Evolutionary conservation across 169 alveolate genomes (phyloP).

Genomic region (Cyclospora cayetanensis): DNA sequence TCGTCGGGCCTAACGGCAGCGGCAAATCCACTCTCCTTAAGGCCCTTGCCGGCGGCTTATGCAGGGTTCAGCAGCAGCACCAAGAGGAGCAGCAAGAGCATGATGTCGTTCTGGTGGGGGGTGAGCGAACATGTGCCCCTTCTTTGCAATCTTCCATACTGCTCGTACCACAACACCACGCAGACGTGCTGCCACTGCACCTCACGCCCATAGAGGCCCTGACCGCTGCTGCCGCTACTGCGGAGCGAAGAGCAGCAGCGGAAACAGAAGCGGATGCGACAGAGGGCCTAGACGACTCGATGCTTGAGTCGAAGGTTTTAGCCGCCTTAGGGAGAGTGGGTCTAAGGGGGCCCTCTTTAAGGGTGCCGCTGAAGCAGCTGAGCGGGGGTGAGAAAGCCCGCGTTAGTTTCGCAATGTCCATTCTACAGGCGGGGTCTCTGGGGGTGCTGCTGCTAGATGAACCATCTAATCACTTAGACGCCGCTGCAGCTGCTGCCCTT

Average conservation of each 20-base stretch:
- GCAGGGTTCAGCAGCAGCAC: constrained; percentile 41
- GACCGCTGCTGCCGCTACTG: constrained; percentile 27
- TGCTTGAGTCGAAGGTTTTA: not conserved
- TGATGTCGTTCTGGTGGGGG: not conserved
- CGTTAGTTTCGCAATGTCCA: constrained; percentile 82
- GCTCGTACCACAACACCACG: constrained; percentile 53
- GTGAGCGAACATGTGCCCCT: constrained; percentile 2
- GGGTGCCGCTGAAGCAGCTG: constrained; percentile 67
- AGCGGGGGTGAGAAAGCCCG: constrained; percentile 91
- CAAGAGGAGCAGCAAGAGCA: constrained; percentile 35
- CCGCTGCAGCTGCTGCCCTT: constrained; percentile 79
- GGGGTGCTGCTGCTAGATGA: constrained; percentile 90
- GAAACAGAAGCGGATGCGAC: constrained; percentile 20
- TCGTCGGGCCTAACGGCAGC: constrained; percentile 74
- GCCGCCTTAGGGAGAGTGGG: constrained; percentile 30
- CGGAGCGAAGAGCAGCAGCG: not conserved
- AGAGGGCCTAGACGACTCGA: not conserved
- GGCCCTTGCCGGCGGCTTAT: constrained; percentile 55
- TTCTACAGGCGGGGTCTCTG: constrained; percentile 69
- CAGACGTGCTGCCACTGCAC: constrained; percentile 36
- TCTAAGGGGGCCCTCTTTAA: not conserved
- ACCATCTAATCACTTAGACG: constrained; percentile 94
- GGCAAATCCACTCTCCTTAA: constrained; percentile 74
- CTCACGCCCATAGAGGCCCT: not conserved
- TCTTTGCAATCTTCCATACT: constrained; percentile 2